Base-by-base conservation (phyloP, 805 yeast species). In the Hanseniaspora mollemarum region DNA sequence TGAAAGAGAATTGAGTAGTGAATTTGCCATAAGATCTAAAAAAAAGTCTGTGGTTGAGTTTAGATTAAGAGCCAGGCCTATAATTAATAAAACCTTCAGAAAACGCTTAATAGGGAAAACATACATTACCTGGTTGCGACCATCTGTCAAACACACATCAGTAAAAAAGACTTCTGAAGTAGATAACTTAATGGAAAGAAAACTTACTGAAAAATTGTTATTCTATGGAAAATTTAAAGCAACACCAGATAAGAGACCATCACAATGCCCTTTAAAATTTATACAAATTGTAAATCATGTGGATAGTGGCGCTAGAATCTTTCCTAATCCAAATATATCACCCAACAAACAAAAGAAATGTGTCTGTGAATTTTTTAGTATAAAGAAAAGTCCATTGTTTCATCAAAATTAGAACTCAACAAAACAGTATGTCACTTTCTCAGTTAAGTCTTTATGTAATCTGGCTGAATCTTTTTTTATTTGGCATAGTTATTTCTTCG, bases 51-150 rank as follows among this genome's bases (percentile, higher is more conserved):
- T 46, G 2, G 35, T 32, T 2, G 12, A 28, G 5, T 31, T 28
- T 28, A 31, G 32, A 31, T 39, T 46, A 4, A 38, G 12, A 31
- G 33, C 22, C 1, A 39, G 13, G 1, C 8, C 10, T 13, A 9
- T 19, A 22, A 3, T 46, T 0, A 39, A 28, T 24, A 46, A 39
- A 46, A 38, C 28, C 5, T 6, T 25, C 13, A 39, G 42, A 39
- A 38, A 37, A 46, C n/a, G 21, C 15, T 21, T 37, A 5, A 39
- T 46, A 12, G 18, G 13, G 15, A 22, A 31, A 22, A 46, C 43
- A 5, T 46, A 38, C 16, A 16, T 24, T 10, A 25, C 51, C 15
- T 46, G 51, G 51, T n/a, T 46, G n/a, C 31, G 51, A 38, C 31
- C 32, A 29, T 21, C 15, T n/a, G 15, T 18, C 9, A 32, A n/a